These are phyloP conservation scores for Penicillium steckii DNA, from an alignment of 495 filamentous ascomycete species.

Conservation along the genomic window DNA sequence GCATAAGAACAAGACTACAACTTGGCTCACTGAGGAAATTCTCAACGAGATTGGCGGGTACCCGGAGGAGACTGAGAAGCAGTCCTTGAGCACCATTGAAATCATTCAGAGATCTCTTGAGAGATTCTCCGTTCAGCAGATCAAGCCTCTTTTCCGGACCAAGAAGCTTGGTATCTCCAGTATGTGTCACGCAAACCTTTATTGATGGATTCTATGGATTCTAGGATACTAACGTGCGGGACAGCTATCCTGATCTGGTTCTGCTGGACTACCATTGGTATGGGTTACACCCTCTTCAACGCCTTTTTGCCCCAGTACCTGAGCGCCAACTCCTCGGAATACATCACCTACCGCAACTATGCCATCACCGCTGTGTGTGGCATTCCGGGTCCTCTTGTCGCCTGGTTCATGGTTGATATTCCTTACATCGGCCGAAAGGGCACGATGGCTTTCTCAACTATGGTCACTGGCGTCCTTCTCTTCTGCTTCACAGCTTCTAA, in stretches of 20 bases:
- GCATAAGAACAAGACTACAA: conserved; percentile 44
- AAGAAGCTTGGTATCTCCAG: conserved; percentile 40
- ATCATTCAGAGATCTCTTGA: conserved; percentile 45
- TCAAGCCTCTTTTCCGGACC: conserved; percentile 47
- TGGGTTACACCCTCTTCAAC: conserved; percentile 53
- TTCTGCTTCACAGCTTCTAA: conserved; percentile 49
- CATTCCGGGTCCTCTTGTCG: conserved; percentile 52
- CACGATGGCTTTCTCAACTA: conserved; percentile 48
- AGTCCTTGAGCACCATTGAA: conserved; percentile 34
- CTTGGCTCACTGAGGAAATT: conserved; percentile 47
- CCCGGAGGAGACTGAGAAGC: conserved; percentile 26
- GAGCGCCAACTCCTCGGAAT: conserved; percentile 26
- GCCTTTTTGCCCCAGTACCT: conserved; percentile 54
- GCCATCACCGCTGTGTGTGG: conserved; percentile 52
- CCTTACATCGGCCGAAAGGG: conserved; percentile 53
- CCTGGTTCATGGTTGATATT: conserved; percentile 45
- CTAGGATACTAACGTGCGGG: neutral
- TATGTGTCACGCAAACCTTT: conserved; percentile 16
- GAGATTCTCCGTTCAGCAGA: conserved; percentile 47
- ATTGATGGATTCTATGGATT: too few relatives aligned
- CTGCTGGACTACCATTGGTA: conserved; percentile 48
- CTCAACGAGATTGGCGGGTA: conserved; percentile 46
- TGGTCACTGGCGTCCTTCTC: conserved; percentile 51
- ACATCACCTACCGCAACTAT: conserved; percentile 54
- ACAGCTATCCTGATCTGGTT: conserved; percentile 42